Percentiles rank a stretch among this genome's conserved stretches.
Evolutionary conservation across 805 yeast species (phyloP).

Genomic region (Soucietia sequanensis): DNA sequence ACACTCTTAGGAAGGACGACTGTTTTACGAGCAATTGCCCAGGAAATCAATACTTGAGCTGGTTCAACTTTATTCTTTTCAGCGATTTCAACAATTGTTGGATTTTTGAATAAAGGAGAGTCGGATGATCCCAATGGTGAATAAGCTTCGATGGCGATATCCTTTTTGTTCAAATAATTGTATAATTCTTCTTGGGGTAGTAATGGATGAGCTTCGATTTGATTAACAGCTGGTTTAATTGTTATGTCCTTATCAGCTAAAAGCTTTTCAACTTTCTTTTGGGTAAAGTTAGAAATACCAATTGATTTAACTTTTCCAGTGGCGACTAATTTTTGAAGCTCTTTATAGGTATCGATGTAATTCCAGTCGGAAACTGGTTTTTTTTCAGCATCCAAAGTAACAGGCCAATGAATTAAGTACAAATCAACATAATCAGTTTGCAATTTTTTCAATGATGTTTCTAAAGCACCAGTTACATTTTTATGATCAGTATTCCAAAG

Average conservation of each 20-base stretch:
- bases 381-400: conserved; percentile 9
- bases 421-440: conserved; percentile 74
- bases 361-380: conserved; percentile 19
- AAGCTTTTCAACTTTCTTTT: conserved; percentile 42
- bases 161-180: conserved; percentile 49
- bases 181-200: conserved; percentile 59
- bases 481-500: conserved; percentile 55
- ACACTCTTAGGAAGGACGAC: conserved; percentile 41
- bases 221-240: conserved; percentile 52
- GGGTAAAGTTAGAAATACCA: conserved; percentile 58
- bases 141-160: conserved; percentile 24
- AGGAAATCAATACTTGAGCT: conserved; percentile 35
- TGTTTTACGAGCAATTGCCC: conserved; percentile 40
- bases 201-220: conserved; percentile 41
- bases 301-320: conserved; percentile 43
- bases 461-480: conserved; percentile 49
- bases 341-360: conserved; percentile 43
- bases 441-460: conserved; percentile 56
- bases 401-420: conserved; percentile 78
- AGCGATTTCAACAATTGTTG: conserved; percentile 25
- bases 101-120: conserved; percentile 36
- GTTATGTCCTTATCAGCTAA: conserved; percentile 34
- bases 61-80: conserved; percentile 29
- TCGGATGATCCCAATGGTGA: conserved; percentile 34
- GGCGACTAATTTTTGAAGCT: conserved; percentile 29